Conservation (phyloP, 129 eudicot species). For the Apium graveolens region DNA sequence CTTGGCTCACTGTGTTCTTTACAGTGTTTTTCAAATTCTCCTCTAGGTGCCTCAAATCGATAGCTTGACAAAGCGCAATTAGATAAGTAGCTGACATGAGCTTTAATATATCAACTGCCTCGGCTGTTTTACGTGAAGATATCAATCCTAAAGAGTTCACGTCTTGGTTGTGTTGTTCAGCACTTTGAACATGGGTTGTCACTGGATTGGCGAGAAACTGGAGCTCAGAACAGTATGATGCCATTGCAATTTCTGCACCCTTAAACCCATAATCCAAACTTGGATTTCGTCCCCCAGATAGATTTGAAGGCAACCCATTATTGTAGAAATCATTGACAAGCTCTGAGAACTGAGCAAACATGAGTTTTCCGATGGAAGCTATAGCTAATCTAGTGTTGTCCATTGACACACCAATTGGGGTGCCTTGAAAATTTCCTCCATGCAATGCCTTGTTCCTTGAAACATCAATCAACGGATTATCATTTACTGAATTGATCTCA, state of each 20-base stretch:
- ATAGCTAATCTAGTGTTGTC: conserved; percentile 61
- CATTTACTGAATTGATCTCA: conserved; percentile 75
- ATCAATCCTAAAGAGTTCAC: conserved; percentile 68
- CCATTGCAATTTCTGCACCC: conserved; percentile 83
- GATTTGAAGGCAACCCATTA: conserved; percentile 68
- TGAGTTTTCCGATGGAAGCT: conserved; percentile 62
- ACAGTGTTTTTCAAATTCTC: conserved; percentile 50
- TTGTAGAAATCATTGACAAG: conserved; percentile 76
- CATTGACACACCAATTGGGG: conserved; percentile 83
- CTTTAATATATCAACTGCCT: conserved; percentile 60
- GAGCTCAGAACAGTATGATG: conserved; percentile 72
- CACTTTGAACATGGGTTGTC: conserved; percentile 80
- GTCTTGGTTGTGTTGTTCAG: conserved; percentile 83
- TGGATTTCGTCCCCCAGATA: conserved; percentile 69
- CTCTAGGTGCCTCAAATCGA: conserved; percentile 72
- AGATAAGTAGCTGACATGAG: conserved; percentile 66
- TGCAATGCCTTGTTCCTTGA: conserved; percentile 69
- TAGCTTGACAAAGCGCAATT: conserved; percentile 63
- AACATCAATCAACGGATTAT: conserved; percentile 74
- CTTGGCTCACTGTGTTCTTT: conserved; percentile 65
- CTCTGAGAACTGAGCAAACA: conserved; percentile 85
- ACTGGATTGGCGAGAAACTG: conserved; percentile 79
- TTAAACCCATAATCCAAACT: conserved; percentile 80
- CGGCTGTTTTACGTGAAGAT: conserved; percentile 62
- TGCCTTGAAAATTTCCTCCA: conserved; percentile 82